Base-by-base conservation (phyloP, 164 flowering plant species). In the Aristolochia californica region DNA sequence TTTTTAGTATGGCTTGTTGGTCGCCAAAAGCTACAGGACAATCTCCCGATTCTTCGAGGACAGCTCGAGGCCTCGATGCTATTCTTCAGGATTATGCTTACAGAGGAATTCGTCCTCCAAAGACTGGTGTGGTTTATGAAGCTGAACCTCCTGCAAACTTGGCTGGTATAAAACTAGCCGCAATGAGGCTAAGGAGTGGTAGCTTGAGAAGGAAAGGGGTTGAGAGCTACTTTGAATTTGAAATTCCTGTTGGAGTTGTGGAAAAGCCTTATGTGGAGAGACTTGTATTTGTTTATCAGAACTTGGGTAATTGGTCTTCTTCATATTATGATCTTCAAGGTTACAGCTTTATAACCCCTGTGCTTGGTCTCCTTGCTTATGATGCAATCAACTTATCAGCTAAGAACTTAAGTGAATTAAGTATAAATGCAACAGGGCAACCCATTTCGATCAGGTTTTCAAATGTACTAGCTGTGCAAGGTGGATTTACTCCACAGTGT, bases 11-110 rank as follows among this genome's bases (percentile, higher is more conserved):
- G 67, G 60, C 28, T 63, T 53, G 67, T 18, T 67, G 68, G 45
- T 63, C 61, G 18, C 55, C 67, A n/a, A 54, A 55, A 24, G 56
- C 65, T 20, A 50, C 9, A 48, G 78, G 78, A 60, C 85, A 81
- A 61, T 62, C 78, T 4, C 21, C 65, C 12, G 43, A 45, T 28
- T 4, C 50, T 24, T 43, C 68, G 2, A 18, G 53, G 10, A 45
- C 68, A 17, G 77, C 80, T 0, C 66, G 70, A 4, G 60, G 66
- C 47, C 69, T 86, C 0, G 98, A 93, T 71, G 71, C 83, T 8
- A 74, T 87, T 63, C 97, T 93, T n/a, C 97, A 93, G 62, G 91
- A 81, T 51, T 84, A 87, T 68, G 96, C 97, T 53, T 93, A 66
- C 64, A 63, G 75, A 72, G 87, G 90, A 17, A 76, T 93, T 48